These are phyloP conservation scores for Fusarium albosuccineum DNA, from an alignment of 2,329 filamentous ascomycete genomes.

Conservation along the genomic window DNA sequence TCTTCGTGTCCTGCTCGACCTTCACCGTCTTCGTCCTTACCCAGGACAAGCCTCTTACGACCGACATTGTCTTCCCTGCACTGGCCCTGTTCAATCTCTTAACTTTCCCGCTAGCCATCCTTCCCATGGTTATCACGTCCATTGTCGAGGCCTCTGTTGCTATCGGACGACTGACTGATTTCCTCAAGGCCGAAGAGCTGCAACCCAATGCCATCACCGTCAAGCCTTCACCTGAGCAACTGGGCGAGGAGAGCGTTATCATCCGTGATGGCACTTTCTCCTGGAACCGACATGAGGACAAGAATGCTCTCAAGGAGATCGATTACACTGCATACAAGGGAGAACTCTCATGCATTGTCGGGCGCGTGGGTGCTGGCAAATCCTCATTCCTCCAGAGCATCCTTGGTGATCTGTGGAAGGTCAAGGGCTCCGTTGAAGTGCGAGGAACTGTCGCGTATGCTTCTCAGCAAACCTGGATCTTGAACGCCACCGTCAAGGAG, in stretches of 20 bases:
- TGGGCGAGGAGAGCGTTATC: conserved; percentile 86
- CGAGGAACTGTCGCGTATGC: conserved; percentile 91
- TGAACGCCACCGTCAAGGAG: conserved; percentile 97
- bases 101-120: conserved; percentile 91
- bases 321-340: conserved; percentile 92
- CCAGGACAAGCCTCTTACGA: conserved; percentile 83
- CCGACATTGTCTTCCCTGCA: conserved; percentile 95
- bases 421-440: conserved; percentile 84
- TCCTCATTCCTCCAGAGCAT: conserved; percentile 91
- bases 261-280: conserved; percentile 91
- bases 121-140: conserved; percentile 98
- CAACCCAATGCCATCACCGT: conserved; percentile 84
- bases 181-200: conserved; percentile 88
- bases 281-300: conserved; percentile 87
- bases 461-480: conserved; percentile 93
- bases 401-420: conserved; percentile 92
- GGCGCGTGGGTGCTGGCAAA: conserved; percentile 94
- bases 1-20: conserved; percentile 96
- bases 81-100: conserved; percentile 93
- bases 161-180: conserved; percentile 85
- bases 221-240: conserved; percentile 77
- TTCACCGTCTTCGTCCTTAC: conserved; percentile 95
- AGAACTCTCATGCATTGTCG: conserved; percentile 92
- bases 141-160: conserved; percentile 97
- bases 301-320: conserved; percentile 82